phyloP scores from a whole-genome alignment of 78 protist genomes.

The Tieghemostelium lacteum region DNA sequence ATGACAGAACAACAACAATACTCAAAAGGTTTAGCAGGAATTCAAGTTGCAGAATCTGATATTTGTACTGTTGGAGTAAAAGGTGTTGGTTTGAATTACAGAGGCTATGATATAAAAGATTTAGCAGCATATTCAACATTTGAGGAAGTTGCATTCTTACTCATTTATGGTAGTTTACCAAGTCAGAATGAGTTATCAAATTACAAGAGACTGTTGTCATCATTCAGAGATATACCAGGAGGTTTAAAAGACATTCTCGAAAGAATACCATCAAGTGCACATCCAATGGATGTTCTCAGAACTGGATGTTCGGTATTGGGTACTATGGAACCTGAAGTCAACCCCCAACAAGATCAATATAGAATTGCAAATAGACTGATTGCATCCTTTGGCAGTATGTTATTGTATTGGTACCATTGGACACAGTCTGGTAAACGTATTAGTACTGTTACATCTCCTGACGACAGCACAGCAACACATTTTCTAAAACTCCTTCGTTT shows the following conservation, averaged over 20 bases:
- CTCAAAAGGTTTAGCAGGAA: conserved; percentile 30
- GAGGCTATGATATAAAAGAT: too few relatives aligned
- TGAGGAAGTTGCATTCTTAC: conserved; percentile 60
- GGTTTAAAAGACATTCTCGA: conserved; percentile 20
- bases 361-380: conserved; percentile 41
- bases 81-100: too few relatives aligned
- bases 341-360: conserved; percentile 14
- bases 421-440: conserved; percentile 2
- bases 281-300: conserved; percentile 55
- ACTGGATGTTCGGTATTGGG: conserved; percentile 46
- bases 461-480: conserved; percentile 32
- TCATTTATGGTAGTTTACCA: conserved; percentile 72
- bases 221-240: conserved; percentile 22
- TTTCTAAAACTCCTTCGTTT: conserved; percentile 9
- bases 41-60: conserved; percentile 7
- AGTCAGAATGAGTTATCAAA: not conserved
- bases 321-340: conserved; percentile 34
- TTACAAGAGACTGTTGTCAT: not conserved
- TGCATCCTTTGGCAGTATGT: conserved; percentile 41
- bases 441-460: not conserved
- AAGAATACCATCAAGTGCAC: conserved; percentile 36
- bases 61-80: conserved; percentile 38
- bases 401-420: conserved; percentile 61
- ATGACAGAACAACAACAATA: conserved; percentile 3
- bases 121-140: conserved; percentile 75